Conservation (phyloP, 2,329 filamentous ascomycete species). For the Xylariaceae sp. region DNA sequence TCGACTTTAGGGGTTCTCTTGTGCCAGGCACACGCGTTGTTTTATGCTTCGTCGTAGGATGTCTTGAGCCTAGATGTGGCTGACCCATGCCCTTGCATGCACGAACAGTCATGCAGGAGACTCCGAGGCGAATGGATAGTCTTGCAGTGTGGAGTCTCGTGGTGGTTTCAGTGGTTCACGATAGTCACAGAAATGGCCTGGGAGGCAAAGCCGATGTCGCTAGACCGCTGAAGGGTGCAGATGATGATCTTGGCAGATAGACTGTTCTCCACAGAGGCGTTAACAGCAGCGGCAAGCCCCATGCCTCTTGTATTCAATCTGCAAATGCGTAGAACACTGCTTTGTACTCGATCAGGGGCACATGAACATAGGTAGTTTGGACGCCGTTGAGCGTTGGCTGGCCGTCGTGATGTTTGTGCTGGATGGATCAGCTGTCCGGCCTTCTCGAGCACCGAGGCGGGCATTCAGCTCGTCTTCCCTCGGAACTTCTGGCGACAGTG, state of each 20-base stretch:
- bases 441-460: background rate
- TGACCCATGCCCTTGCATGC: slow-evolving; percentile 19
- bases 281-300: background rate
- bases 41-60: background rate
- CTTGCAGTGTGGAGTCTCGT: slow-evolving; percentile 12
- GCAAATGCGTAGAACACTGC: background rate
- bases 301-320: background rate
- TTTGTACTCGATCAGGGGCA: no score
- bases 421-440: background rate
- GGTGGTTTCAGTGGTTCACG: slow-evolving; percentile 10
- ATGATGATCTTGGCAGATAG: slow-evolving; percentile 5
- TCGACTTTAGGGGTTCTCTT: slow-evolving; percentile 1
- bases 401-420: no score
- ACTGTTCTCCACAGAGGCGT: slow-evolving; percentile 7
- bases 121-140: slow-evolving; percentile 1
- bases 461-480: background rate
- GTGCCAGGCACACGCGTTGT: slow-evolving; percentile 2
- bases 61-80: background rate
- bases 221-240: slow-evolving; percentile 6
- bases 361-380: no score
- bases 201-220: slow-evolving; percentile 20
- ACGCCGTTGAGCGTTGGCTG: no score
- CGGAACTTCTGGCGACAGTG: background rate
- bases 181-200: background rate
- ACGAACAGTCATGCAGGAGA: slow-evolving; percentile 16